These are phyloP conservation scores for Alternaria alternata DNA, from an alignment of 2,329 filamentous ascomycete genomes.

Conservation along the genomic window DNA sequence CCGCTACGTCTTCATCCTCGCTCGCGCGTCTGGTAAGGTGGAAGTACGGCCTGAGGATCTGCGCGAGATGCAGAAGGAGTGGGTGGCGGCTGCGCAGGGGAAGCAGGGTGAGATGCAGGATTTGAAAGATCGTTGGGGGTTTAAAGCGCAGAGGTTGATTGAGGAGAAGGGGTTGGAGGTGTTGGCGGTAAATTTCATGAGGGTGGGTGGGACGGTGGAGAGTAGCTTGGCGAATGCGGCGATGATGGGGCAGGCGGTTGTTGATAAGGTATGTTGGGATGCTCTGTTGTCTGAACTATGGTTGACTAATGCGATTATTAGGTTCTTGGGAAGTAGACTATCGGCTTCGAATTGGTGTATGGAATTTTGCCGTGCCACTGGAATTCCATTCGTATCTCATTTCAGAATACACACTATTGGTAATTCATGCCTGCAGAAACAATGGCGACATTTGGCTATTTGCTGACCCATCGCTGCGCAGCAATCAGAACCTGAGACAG, in stretches of 20 bases:
- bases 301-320: conserved; percentile 32
- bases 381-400: too few species aligned
- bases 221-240: conserved; percentile 23
- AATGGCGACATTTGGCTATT: too few species aligned
- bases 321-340: conserved; percentile 49
- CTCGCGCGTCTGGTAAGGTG: conserved; percentile 9
- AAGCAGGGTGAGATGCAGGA: conserved; percentile 31
- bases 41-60: conserved; percentile 28
- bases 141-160: conserved; percentile 29
- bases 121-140: conserved; percentile 35
- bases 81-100: conserved; percentile 23
- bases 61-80: conserved; percentile 26
- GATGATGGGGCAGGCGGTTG: conserved; percentile 27
- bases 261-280: conserved; percentile 22
- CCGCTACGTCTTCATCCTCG: conserved; percentile 33
- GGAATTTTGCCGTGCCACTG: too few species aligned
- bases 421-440: too few species aligned
- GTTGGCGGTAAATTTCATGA: conserved; percentile 28
- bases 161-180: conserved; percentile 28
- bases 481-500: too few species aligned
- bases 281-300: rapidly evolving
- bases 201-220: conserved; percentile 26
- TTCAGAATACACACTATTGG: too few species aligned
- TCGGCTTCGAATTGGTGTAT: conserved; percentile 24
- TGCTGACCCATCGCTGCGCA: too few species aligned